Evolutionary conservation across 2,329 filamentous ascomycete genomes (phyloP).

Genomic region (Zelopaecilomyces penicillatus): DNA sequence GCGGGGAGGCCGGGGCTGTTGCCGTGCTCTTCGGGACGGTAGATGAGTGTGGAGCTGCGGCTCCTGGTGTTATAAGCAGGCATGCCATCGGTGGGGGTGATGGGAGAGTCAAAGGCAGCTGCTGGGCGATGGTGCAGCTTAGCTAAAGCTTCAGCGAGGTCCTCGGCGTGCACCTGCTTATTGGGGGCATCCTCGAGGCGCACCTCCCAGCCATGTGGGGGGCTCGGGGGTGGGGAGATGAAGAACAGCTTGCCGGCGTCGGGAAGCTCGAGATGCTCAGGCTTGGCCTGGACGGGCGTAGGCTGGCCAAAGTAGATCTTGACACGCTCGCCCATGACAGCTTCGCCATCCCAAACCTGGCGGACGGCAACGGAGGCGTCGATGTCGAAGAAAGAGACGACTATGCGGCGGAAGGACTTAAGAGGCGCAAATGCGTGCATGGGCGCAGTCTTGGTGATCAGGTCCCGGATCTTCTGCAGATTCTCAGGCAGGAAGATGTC

Average conservation of each 20-base stretch:
- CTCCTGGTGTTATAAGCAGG: constrained; percentile 33
- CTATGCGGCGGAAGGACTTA: constrained; percentile 73
- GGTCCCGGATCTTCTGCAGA: constrained; percentile 62
- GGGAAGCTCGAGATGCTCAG: constrained; percentile 56
- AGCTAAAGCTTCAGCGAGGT: constrained; percentile 57
- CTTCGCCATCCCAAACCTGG: constrained; percentile 64
- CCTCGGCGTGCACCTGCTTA: constrained; percentile 60
- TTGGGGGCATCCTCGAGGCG: constrained; percentile 61
- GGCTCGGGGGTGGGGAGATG: constrained; percentile 60
- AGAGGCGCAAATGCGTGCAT: constrained; percentile 74
- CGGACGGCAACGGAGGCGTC: constrained; percentile 64
- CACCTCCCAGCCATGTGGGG: constrained; percentile 62
- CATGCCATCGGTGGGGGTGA: constrained; percentile 22
- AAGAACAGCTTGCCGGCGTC: constrained; percentile 66
- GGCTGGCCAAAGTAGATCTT: constrained; percentile 61
- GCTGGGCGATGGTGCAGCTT: constrained; percentile 44
- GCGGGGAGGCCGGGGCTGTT: constrained; percentile 50
- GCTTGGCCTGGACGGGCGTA: constrained; percentile 46
- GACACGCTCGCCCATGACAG: constrained; percentile 60
- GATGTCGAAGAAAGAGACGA: constrained; percentile 67
- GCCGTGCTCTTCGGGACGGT: constrained; percentile 50
- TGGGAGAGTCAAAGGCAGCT: constrained; percentile 17
- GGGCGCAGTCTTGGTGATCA: constrained; percentile 60
- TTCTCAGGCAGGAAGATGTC: constrained; percentile 69
- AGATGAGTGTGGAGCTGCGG: constrained; percentile 58